Evolutionary conservation across 2,329 filamentous ascomycete genomes (phyloP), one percentile per base, ranked within the genome.

Genomic region (Beauveria caledonica): DNA sequence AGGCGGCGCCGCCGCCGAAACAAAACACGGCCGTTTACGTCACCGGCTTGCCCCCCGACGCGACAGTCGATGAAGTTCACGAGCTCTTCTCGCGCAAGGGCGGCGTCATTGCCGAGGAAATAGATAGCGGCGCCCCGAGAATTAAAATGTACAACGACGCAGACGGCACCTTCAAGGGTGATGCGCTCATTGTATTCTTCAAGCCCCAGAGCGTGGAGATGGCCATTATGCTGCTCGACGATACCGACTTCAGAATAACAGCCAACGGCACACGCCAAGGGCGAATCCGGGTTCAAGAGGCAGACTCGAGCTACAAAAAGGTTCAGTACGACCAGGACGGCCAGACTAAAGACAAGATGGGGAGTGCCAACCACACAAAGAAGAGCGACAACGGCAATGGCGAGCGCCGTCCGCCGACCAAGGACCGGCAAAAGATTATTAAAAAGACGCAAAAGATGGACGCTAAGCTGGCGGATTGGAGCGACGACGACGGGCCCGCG

Each of bases 1-100:
- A 79, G 62, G 74, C 77, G 11, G 77, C 78, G 2, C 77, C 78
- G 7, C 74, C 78, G 64, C 79, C 80, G 15, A 78, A 78, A 62
- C 80, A 92, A 67, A 97, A 97, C 72, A 96, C 90, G 6, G 93
- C 93, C 46, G 84, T 99, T 64, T 99, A 93, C 76, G 89, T 97
- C 52, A 96, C 92, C 5, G 90, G 89, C 13, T 82, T 99, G 4
- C 95, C 94, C 0, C 74, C 80, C 44, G 90, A 97, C 71, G 88
- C 85, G 48, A 90, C 88, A 0, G 78, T 87, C 46, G 84, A 89
- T 33, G 94, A 99, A 76, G 85, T 99, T 17, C 82, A 88, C 66
- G 84, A 91, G 25, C 80, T 90, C 29, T 99, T 99, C 77, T 90
- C 87, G 53, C 78, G 82, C 64, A 93, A 90, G 72, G 95, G 85